Percentiles rank a stretch among this genome's conserved stretches.
phyloP scores from a whole-genome alignment of 371 early-diverging fungal species.

The Mucor ambiguus region DNA sequence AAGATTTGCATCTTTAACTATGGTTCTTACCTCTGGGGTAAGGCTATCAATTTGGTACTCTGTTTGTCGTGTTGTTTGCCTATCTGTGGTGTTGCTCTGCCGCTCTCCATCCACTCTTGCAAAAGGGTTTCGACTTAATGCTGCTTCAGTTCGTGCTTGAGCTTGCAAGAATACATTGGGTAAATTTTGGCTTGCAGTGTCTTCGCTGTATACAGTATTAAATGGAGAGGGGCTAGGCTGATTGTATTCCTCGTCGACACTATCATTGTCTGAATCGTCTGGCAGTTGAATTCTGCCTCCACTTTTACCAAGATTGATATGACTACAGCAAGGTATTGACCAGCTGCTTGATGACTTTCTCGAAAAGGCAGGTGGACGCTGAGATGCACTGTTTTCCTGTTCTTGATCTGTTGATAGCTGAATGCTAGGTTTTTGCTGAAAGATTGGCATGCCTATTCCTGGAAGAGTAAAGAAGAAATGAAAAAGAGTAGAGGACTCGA shows the following conservation, averaged over 20 bases:
- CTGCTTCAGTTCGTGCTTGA: not conserved
- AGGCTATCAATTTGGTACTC: not conserved
- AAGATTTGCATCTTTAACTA: not conserved
- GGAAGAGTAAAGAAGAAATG: not conserved
- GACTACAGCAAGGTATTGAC: slow-evolving; percentile 23
- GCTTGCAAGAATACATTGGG: slow-evolving; percentile 2
- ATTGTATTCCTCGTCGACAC: slow-evolving; percentile 8
- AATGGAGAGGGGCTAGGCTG: not conserved
- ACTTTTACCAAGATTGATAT: not conserved
- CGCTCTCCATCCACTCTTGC: slow-evolving; percentile 8
- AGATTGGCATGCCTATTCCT: not conserved
- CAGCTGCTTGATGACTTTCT: slow-evolving; percentile 7
- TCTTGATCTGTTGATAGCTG: not conserved
- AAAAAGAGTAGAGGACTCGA: not conserved
- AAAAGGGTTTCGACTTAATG: slow-evolving; percentile 22
- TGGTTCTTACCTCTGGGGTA: not conserved
- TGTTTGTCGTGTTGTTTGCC: not conserved
- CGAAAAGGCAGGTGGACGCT: not conserved
- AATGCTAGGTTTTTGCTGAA: not conserved
- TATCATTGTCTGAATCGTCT: slow-evolving; percentile 26
- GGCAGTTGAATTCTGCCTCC: slow-evolving; percentile 18
- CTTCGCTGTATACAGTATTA: not conserved
- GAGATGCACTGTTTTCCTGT: not conserved
- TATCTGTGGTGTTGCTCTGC: not conserved
- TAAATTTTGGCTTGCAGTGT: not conserved